Base-by-base conservation (phyloP, 768 basidiomycete species). In the Amanita polypyramis region DNA sequence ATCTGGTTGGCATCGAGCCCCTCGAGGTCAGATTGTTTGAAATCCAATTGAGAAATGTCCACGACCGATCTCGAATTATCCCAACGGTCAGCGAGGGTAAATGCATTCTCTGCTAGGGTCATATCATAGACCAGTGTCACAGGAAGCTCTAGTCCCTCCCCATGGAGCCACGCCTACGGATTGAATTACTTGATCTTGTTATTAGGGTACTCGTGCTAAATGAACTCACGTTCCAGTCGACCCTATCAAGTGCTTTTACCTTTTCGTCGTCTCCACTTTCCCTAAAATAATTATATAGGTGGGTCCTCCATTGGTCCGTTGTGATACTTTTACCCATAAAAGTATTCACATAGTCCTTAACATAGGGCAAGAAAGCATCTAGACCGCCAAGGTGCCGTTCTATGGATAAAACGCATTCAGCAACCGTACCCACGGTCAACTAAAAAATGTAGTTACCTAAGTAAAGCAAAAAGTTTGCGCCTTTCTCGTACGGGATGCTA, bases 251-350 rank as follows among this genome's bases (percentile, higher is more conserved):
- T 1, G 70, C 72, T 53, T 78, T 73, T 53, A 84, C 64, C 57
- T 83, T 82, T 49, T 82, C 77, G 6, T 68, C 62, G 0, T 73
- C 76, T 21, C 78, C 78, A 50, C 85, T 60, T 45, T 68, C 69
- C 40, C 65, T 62, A 64, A 75, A 95, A 62, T 82, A 93, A 5
- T 55, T 67, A 56, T 83, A 88, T 10, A 95, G 65, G 58, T 94
- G 86, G 0, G 69, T 67, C 56, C 86, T 85, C 91, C 91, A 95
- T 54, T 91, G 72, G 23, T 79, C 69, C 0, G 90, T 92, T 10
- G 82, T 83, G 60, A 93, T 90, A 52, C 85, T 87, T 62, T 80
- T 76, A 5, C 89, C 85, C 56, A 78, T 80, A 64, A 84, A 95
- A 0, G 83, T 87, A 45, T 73, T 69, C 37, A 88, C 85, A 58